phyloP scores from a whole-genome alignment of 805 yeast species.

The Candida nemodendra region DNA sequence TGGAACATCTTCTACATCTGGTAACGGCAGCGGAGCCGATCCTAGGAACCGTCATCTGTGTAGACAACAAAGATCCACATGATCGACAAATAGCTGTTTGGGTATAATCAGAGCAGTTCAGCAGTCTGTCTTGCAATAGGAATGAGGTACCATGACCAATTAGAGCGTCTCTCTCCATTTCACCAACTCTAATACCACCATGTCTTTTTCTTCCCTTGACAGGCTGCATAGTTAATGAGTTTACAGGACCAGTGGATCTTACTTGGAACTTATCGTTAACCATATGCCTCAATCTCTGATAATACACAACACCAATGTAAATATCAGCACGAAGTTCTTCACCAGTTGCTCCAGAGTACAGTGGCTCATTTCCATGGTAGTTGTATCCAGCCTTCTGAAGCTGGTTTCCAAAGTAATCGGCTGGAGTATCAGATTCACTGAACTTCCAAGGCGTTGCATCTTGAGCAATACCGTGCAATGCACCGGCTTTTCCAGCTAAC shows the following conservation, averaged over 20 bases:
- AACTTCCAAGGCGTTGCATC: constrained; percentile 97
- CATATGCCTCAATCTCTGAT: constrained; percentile 98
- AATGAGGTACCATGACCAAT: constrained; percentile 98
- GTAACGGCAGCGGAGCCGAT: constrained; percentile 76
- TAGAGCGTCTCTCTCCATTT: constrained; percentile 99
- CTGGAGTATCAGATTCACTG: constrained; percentile 90
- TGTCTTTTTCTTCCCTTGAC: constrained; percentile 98
- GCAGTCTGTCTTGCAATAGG: constrained; percentile 88
- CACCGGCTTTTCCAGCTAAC: constrained; percentile 98
- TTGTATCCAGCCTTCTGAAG: constrained; percentile 85
- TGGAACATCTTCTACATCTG: constrained; percentile 91
- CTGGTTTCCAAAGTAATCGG: constrained; percentile 96
- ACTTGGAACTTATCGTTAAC: constrained; percentile 99
- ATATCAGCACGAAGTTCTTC: constrained; percentile 96
- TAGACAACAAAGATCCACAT: constrained; percentile 89
- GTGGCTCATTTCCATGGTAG: constrained; percentile 97
- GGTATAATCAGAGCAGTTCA: constrained; percentile 94
- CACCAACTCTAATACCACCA: constrained; percentile 99
- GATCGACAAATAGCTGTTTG: constrained; percentile 86
- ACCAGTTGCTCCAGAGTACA: constrained; percentile 98
- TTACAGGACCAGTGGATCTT: constrained; percentile 97
- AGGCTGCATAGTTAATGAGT: constrained; percentile 97
- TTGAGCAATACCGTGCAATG: constrained; percentile 95
- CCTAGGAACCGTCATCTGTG: constrained; percentile 89
- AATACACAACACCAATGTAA: constrained; percentile 94